Conservation (phyloP, 2,329 filamentous ascomycete species). For the Tolypocladium tropicale region DNA sequence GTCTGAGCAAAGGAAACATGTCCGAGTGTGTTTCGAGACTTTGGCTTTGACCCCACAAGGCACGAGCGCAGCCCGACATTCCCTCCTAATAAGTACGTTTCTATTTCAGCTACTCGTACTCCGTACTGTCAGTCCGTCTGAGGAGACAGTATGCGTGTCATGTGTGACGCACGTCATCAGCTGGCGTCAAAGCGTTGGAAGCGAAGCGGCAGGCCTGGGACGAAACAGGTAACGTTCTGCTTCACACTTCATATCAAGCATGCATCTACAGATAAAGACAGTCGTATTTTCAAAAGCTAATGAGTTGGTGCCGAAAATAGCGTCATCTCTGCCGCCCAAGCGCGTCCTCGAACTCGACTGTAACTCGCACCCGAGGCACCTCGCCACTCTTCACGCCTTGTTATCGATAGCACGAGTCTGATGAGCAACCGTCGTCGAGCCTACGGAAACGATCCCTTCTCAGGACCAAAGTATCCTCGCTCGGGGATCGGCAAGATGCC, state of each 20-base stretch:
- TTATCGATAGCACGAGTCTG: background rate
- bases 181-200: background rate
- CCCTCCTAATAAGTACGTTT: too few species aligned
- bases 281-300: background rate
- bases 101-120: background rate
- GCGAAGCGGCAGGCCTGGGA: background rate
- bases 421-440: background rate
- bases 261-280: background rate
- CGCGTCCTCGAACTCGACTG: too few species aligned
- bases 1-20: background rate
- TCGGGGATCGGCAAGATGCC: constrained; percentile 11
- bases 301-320: too few species aligned
- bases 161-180: background rate
- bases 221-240: background rate
- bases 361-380: background rate
- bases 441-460: constrained; percentile 7
- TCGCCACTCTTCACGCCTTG: background rate
- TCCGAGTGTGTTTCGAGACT: background rate
- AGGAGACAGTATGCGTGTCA: background rate
- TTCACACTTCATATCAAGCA: too few species aligned
- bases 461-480: constrained; percentile 16
- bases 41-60: background rate
- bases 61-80: background rate
- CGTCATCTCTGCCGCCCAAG: background rate
- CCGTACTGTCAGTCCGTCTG: too few species aligned